Percentiles rank a stretch among this genome's conserved stretches.
Conservation (phyloP, 176 grass and related monocot species). For the Eleusine indica region DNA sequence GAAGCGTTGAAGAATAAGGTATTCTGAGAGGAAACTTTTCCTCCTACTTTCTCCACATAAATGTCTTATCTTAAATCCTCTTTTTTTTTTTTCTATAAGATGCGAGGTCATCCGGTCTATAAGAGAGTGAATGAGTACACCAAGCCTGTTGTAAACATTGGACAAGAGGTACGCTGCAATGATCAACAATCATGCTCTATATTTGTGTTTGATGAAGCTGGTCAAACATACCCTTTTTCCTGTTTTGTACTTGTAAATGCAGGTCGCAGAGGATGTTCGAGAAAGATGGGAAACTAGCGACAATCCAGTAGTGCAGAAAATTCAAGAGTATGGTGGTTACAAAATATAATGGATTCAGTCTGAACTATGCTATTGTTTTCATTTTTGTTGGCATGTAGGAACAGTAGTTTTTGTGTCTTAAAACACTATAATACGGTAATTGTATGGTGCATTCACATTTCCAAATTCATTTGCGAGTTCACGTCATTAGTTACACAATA, state of each 20-base stretch:
- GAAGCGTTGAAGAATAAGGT: slow-evolving; percentile 93
- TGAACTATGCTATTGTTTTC: slow-evolving; percentile 22
- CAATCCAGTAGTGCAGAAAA: slow-evolving; percentile 76
- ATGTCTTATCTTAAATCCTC: slow-evolving; percentile 32
- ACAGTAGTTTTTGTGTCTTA: background rate
- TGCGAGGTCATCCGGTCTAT: slow-evolving; percentile 62
- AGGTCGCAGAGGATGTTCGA: slow-evolving; percentile 93
- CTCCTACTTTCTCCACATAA: slow-evolving; percentile 1
- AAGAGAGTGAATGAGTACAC: slow-evolving; percentile 63
- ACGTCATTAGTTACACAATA: background rate
- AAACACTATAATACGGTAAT: background rate
- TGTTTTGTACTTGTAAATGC: slow-evolving; percentile 31
- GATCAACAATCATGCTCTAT: background rate
- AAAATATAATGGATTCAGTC: slow-evolving; percentile 21
- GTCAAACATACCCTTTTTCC: background rate
- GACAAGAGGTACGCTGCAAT: slow-evolving; percentile 67
- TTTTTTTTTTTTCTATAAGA: slow-evolving; percentile 46
- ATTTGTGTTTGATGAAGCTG: slow-evolving; percentile 33
- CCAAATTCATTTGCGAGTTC: background rate
- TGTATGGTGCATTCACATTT: slow-evolving; percentile 28
- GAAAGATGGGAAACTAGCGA: slow-evolving; percentile 98
- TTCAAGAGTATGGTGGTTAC: slow-evolving; percentile 64
- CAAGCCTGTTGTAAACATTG: slow-evolving; percentile 66
- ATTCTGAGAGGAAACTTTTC: slow-evolving; percentile 20
- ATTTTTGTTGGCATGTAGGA: background rate